Base-by-base conservation (phyloP, 495 filamentous ascomycete species). In the Xylaria bambusicola region DNA sequence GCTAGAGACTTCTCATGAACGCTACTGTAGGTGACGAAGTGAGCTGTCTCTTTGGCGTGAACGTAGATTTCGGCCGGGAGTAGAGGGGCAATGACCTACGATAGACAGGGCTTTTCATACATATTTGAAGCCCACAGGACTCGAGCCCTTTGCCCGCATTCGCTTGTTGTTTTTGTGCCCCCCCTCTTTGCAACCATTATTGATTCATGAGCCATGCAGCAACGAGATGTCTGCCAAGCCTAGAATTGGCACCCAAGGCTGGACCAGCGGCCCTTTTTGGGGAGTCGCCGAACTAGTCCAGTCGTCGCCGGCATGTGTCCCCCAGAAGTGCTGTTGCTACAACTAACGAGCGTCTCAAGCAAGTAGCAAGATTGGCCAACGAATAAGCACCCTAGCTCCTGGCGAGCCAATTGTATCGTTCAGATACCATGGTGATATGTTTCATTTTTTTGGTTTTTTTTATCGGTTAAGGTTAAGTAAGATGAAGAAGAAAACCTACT, bases 241-340 rank as follows among this genome's bases (percentile, higher is more conserved):
- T 44, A 20, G 38, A 17, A 54, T 38, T 54, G 51, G 51, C 26
- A 54, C 36, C 51, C 24, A 42, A 54, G 38, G 26, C 35, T 29
- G 51, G 31, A 36, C 38, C 17, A n/a, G 26, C n/a, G 52, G 35
- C 50, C 35, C 5, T 26, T 12, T 42, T 42, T 21, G 36, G 38
- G 38, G 6, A 15, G 26, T 44, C 52, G 33, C 52, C 36, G 52
- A 54, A 26, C 52, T 31, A 23, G 52, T 54, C 52, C 24, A 23
- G 52, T 54, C 52, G 38, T 26, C 36, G 26, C 26, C 52, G 26
- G 23, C 33, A 33, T 23, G 50, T 18, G 33, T 24, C 12, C 29
- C 9, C 24, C 36, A 48, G 9, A 17, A 40, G 24, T 54, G 38
- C 33, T 29, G 3, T 42, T 31, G 36, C 1, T 54, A 13, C 12